phyloP scores from a whole-genome alignment of 23 red algal genomes.

The Agarophyton chilense region DNA sequence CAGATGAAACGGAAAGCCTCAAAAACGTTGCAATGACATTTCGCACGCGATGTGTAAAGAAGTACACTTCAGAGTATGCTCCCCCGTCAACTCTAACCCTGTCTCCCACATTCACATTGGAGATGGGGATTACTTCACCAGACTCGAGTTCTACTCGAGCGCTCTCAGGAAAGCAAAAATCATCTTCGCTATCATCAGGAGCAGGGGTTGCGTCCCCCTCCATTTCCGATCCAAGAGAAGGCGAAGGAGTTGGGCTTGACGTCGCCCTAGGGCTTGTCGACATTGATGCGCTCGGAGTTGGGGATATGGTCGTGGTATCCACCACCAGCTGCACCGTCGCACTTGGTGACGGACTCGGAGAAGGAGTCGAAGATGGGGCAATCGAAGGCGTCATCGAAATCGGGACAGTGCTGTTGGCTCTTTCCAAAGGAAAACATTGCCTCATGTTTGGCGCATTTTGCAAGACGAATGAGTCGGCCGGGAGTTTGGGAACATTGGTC shows the following conservation, averaged over 20 bases:
- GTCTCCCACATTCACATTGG: conserved; percentile 56
- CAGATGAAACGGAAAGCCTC: not conserved
- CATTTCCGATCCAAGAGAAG: not conserved
- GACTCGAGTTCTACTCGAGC: conserved; percentile 31
- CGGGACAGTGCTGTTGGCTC: not conserved
- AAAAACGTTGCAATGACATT: conserved; percentile 11
- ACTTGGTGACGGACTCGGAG: not conserved
- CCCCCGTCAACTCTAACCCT: conserved; percentile 25
- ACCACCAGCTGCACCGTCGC: not conserved
- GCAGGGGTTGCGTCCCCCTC: not conserved
- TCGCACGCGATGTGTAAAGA: conserved; percentile 51
- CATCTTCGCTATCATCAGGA: not conserved
- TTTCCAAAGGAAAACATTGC: conserved; percentile 23
- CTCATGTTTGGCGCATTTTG: conserved; percentile 19
- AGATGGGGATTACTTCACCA: conserved; percentile 13
- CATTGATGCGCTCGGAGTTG: not conserved
- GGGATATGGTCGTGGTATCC: not conserved
- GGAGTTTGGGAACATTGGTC: not conserved
- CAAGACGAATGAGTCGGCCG: conserved; percentile 1
- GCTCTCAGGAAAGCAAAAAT: conserved; percentile 56
- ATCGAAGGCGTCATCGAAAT: not conserved
- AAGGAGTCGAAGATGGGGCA: not conserved
- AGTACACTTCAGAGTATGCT: conserved; percentile 43
- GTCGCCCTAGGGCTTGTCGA: not conserved
- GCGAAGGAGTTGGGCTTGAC: not conserved